Percentiles rank a stretch among this genome's conserved stretches.
Evolutionary conservation across 805 yeast genomes (phyloP).

Genomic region (Candida khao-thaluensis): DNA sequence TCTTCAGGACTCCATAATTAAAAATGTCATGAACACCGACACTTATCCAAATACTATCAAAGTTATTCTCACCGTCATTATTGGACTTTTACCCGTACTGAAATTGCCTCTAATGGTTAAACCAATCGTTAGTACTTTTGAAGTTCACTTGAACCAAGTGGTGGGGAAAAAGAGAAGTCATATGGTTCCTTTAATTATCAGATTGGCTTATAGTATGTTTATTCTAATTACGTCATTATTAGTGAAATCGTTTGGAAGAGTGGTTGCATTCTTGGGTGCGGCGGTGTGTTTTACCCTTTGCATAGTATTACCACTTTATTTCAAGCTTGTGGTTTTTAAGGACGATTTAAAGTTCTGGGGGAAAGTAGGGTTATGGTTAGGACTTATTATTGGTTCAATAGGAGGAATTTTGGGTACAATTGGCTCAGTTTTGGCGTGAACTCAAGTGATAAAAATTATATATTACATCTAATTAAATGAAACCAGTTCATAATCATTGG

Average conservation of each 20-base stretch:
- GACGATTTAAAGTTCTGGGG: conserved; percentile 19
- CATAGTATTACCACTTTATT: conserved; percentile 38
- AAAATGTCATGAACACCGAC: conserved; percentile 61
- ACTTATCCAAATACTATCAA: conserved; percentile 66
- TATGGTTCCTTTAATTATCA: conserved; percentile 8
- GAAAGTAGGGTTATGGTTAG: conserved; percentile 17
- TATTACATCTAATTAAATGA: conserved; percentile 1
- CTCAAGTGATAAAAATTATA: neutral
- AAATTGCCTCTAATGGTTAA: conserved; percentile 39
- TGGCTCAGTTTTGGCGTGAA: conserved; percentile 11
- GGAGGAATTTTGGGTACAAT: conserved; percentile 25
- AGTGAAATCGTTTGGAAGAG: conserved; percentile 39
- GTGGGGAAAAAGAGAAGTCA: neutral
- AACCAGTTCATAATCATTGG: conserved; percentile 7
- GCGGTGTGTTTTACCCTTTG: conserved; percentile 44
- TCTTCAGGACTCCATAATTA: conserved; percentile 73
- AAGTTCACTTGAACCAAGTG: conserved; percentile 20
- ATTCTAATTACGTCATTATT: conserved; percentile 26
- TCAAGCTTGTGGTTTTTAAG: conserved; percentile 27
- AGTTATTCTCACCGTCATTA: conserved; percentile 27
- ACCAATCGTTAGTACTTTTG: conserved; percentile 41
- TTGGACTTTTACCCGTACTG: conserved; percentile 41
- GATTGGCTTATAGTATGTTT: conserved; percentile 25
- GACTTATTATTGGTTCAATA: conserved; percentile 19
- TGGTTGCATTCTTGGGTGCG: conserved; percentile 42